Percentiles rank a stretch among this genome's conserved stretches.
These are phyloP conservation scores for Citrullus mucosospermus DNA, from an alignment of 306 rosid species.

Conservation along the genomic window DNA sequence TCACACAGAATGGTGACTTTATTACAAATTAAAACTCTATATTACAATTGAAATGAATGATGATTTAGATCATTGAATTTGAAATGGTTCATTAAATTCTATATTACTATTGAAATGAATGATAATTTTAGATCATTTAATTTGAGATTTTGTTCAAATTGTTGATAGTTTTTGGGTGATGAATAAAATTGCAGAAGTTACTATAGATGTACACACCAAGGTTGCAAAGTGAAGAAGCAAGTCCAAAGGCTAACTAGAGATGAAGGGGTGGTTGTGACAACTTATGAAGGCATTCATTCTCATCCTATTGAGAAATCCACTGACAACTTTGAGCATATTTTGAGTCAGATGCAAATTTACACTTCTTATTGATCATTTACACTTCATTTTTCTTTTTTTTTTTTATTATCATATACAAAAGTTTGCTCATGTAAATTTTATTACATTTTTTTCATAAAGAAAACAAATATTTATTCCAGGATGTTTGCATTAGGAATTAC, in stretches of 20 bases:
- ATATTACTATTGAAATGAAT: too few relatives aligned
- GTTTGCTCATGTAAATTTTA: background rate
- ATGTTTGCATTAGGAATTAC: too few relatives aligned
- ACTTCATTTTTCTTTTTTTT: too few relatives aligned
- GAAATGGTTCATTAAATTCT: too few relatives aligned
- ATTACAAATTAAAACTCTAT: too few relatives aligned
- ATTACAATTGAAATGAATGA: too few relatives aligned
- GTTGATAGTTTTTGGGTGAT: background rate
- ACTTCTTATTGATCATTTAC: background rate
- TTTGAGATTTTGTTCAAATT: background rate
- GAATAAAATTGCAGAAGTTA: slow-evolving; percentile 6
- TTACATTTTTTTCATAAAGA: background rate
- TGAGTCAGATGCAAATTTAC: slow-evolving; percentile 14
- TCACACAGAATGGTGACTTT: too few relatives aligned
- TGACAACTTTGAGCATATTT: slow-evolving; percentile 12
- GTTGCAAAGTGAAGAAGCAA: slow-evolving; percentile 16
- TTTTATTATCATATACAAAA: too few relatives aligned
- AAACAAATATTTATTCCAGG: too few relatives aligned
- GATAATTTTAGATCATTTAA: too few relatives aligned
- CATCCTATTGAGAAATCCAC: slow-evolving; percentile 7
- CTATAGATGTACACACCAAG: slow-evolving; percentile 7
- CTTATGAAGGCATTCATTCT: slow-evolving; percentile 13
- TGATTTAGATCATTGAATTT: too few relatives aligned
- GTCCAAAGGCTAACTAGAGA: slow-evolving; percentile 11
- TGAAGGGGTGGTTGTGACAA: slow-evolving; percentile 8